Conservation (phyloP, 2,329 filamentous ascomycete genomes). For the Fusarium temperatum region DNA sequence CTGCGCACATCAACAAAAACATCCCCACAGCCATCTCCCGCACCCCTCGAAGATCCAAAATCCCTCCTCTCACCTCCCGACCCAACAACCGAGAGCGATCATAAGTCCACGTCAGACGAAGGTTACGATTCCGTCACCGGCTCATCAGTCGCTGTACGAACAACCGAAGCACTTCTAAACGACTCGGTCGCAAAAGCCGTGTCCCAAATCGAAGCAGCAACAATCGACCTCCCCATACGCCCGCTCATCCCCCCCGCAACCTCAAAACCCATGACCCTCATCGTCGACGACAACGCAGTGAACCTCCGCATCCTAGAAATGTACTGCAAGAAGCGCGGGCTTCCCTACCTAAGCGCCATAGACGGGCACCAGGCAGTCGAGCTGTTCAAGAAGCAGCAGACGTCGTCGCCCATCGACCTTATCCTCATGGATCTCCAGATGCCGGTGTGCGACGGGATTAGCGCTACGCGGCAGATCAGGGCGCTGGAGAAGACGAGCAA, state of each 20-base stretch:
- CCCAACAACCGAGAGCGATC: not conserved
- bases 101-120: not conserved
- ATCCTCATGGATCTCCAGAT: slow-evolving; percentile 45
- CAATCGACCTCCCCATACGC: not conserved
- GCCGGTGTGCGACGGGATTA: slow-evolving; percentile 43
- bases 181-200: not conserved
- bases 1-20: not conserved
- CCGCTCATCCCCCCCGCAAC: not conserved
- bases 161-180: not conserved
- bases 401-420: slow-evolving; percentile 23
- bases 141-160: not conserved
- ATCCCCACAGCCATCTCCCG: not conserved
- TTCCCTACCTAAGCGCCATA: slow-evolving; percentile 53
- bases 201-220: not conserved
- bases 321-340: slow-evolving; percentile 55
- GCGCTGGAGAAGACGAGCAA: slow-evolving; percentile 28
- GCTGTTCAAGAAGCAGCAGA: slow-evolving; percentile 36
- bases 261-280: slow-evolving; percentile 43
- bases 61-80: not conserved
- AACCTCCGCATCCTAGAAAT: slow-evolving; percentile 59
- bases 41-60: not conserved
- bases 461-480: slow-evolving; percentile 41
- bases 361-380: slow-evolving; percentile 57
- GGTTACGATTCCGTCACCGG: not conserved
- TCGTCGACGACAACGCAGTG: slow-evolving; percentile 60